Conservation (phyloP, 2,329 filamentous ascomycete species). For the Diaporthe ilicicola region DNA sequence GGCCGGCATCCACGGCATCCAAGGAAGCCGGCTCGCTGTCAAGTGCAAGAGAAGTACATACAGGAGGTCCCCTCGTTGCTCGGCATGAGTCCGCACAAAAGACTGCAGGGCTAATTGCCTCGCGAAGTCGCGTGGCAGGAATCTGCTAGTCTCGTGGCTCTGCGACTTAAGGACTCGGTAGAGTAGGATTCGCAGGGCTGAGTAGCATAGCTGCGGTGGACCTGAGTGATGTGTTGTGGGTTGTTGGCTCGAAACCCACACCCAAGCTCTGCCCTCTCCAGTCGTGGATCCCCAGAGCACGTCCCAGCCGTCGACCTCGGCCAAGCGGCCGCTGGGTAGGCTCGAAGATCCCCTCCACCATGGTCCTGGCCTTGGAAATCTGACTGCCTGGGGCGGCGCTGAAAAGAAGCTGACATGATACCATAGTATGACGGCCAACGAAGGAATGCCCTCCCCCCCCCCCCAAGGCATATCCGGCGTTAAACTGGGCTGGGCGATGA, state of each 20-base stretch:
- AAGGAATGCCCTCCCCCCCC: no score
- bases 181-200: constrained; percentile 24
- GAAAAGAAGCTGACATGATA: neutral
- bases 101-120: constrained; percentile 2
- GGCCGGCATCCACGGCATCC: constrained; percentile 2
- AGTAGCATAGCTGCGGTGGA: neutral
- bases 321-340: constrained; percentile 1
- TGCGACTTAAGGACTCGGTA: neutral
- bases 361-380: neutral
- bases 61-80: constrained; percentile 3
- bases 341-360: neutral
- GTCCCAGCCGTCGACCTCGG: neutral
- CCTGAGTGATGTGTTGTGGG: neutral
- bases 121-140: constrained; percentile 12
- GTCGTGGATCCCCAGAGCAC: neutral
- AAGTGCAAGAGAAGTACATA: neutral
- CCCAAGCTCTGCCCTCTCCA: neutral
- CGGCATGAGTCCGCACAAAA: constrained; percentile 15
- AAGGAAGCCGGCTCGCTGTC: constrained; percentile 6
- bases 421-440: neutral
- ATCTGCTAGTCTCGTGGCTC: constrained; percentile 17
- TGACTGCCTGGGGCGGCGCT: neutral
- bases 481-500: neutral
- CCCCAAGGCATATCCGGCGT: constrained; percentile 7
- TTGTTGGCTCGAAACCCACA: neutral